phyloP scores from a whole-genome alignment of 108 stramenopile species.

The Nannochloropsis salina region DNA sequence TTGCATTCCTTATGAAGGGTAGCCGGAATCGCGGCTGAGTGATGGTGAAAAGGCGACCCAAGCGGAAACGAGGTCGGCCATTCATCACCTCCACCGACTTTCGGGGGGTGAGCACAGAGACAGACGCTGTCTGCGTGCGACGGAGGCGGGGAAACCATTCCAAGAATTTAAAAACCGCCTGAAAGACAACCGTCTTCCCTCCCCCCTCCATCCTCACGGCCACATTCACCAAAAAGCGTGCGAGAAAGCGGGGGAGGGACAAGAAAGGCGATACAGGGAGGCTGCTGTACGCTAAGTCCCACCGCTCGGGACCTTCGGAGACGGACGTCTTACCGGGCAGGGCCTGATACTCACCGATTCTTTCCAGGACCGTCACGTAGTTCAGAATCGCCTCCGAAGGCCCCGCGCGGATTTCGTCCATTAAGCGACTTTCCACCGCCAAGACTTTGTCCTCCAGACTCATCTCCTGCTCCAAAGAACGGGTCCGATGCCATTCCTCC shows the following conservation, averaged over 20 bases:
- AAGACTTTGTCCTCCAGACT: not conserved
- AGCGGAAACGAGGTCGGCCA: not conserved
- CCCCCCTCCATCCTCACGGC: not conserved
- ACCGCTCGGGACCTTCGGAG: not conserved
- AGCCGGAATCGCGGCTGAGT: not conserved
- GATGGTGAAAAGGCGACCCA: not conserved
- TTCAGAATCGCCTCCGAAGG: not conserved
- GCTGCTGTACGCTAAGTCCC: not conserved
- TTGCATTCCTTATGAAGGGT: not conserved
- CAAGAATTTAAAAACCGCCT: not conserved
- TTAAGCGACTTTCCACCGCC: not conserved
- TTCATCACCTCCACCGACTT: conserved; percentile 20
- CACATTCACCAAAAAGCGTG: not conserved
- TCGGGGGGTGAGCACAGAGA: not conserved
- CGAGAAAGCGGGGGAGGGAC: not conserved
- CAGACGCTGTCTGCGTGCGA: not conserved
- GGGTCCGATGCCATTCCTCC: conserved; percentile 10
- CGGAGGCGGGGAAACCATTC: conserved; percentile 9
- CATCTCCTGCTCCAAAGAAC: not conserved
- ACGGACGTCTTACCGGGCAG: not conserved
- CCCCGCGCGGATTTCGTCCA: not conserved
- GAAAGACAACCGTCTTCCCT: not conserved
- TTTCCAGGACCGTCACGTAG: not conserved
- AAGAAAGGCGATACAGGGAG: not conserved
- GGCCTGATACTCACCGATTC: not conserved